Conservation (phyloP, 1,284 basidiomycete species). For the Austropuccinia psidii region DNA sequence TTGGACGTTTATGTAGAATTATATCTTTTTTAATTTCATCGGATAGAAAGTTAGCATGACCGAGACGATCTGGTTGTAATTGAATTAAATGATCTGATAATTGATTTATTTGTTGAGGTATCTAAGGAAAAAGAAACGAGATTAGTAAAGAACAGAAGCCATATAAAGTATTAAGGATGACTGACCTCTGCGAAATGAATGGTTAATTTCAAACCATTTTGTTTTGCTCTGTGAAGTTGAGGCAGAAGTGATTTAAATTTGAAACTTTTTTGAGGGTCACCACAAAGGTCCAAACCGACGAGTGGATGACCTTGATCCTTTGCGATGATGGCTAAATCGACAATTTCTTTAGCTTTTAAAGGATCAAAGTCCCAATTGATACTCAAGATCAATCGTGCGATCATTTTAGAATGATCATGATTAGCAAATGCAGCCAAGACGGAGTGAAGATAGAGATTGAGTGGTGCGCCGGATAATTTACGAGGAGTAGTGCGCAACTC, state of each 20-base stretch:
- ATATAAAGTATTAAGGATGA: not conserved
- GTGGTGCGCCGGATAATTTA: not conserved
- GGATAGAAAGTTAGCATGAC: slow-evolving; percentile 26
- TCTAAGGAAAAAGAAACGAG: not conserved
- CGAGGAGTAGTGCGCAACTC: slow-evolving; percentile 26
- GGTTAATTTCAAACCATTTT: slow-evolving; percentile 7
- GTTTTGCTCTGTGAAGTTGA: not conserved
- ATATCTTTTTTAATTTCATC: not conserved
- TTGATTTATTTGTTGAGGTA: not conserved
- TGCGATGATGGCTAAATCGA: not conserved
- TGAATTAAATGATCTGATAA: not conserved
- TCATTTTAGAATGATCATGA: slow-evolving; percentile 8
- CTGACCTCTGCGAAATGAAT: slow-evolving; percentile 28
- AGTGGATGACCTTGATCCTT: not conserved
- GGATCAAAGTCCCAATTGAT: slow-evolving; percentile 13
- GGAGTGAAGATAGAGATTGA: slow-evolving; percentile 3
- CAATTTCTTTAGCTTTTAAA: slow-evolving; percentile 1
- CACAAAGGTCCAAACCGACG: slow-evolving; percentile 15
- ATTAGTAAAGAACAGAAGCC: not conserved
- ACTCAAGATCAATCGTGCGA: slow-evolving; percentile 7
- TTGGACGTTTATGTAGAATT: slow-evolving; percentile 2
- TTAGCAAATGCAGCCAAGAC: not conserved
- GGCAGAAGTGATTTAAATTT: not conserved
- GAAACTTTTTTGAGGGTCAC: not conserved
- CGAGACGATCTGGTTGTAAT: slow-evolving; percentile 17